Evolutionary conservation across 495 filamentous ascomycete genomes (phyloP).

Genomic region (Beverwykella pulmonaria): DNA sequence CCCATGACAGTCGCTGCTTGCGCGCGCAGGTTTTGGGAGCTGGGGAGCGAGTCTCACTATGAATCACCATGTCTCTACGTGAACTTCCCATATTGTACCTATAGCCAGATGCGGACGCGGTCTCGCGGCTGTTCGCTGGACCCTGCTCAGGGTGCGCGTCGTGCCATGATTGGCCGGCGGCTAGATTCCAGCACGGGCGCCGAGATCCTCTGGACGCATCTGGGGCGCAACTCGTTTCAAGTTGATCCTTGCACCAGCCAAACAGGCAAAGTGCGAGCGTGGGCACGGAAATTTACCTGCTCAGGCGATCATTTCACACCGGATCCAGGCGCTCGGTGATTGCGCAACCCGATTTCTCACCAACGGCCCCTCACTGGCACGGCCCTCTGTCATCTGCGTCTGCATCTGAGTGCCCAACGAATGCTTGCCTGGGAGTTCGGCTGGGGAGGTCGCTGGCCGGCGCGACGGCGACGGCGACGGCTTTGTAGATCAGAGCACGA

Average conservation of each 20-base stretch:
- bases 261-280: constrained; percentile 30
- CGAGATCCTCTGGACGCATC: constrained; percentile 19
- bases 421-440: neutral
- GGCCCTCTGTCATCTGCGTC: constrained; percentile 15
- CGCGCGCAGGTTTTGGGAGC: neutral
- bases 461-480: no score
- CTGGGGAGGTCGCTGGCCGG: no score
- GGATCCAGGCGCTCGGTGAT: constrained; percentile 42
- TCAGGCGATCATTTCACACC: constrained; percentile 34
- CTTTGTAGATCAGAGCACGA: no score
- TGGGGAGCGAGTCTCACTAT: no score
- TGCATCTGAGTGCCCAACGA: neutral
- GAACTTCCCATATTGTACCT: no score
- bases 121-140: neutral
- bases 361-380: constrained; percentile 35
- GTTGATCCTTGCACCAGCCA: constrained; percentile 29
- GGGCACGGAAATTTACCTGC: constrained; percentile 39
- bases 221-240: constrained; percentile 39
- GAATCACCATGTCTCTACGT: no score
- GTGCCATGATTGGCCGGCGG: neutral
- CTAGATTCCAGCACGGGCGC: neutral
- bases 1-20: neutral
- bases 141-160: neutral
- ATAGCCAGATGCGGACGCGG: neutral
- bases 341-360: constrained; percentile 39